phyloP scores from a whole-genome alignment of 371 early-diverging fungal species.

The Batrachochytrium dendrobatidis region DNA sequence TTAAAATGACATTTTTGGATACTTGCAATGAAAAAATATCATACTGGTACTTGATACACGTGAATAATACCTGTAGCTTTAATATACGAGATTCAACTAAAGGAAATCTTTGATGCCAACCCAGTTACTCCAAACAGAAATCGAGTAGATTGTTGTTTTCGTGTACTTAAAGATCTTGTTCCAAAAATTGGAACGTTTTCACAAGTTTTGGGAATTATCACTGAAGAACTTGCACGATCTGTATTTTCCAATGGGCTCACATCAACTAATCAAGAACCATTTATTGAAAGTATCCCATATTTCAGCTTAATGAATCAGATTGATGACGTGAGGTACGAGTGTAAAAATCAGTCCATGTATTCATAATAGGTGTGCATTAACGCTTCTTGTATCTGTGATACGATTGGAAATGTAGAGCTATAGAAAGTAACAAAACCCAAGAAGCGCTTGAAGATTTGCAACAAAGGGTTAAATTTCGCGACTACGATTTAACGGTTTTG shows the following conservation, averaged over 20 bases:
- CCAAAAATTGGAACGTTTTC: slow-evolving; percentile 22
- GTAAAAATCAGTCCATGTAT: neutral
- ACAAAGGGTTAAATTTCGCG: slow-evolving; percentile 39
- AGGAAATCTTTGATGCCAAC: slow-evolving; percentile 29
- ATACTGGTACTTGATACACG: too few species aligned
- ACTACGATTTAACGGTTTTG: slow-evolving; percentile 32
- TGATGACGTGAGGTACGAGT: slow-evolving; percentile 20
- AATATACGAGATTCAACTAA: slow-evolving; percentile 32
- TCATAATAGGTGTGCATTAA: neutral
- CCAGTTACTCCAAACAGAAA: slow-evolving; percentile 21
- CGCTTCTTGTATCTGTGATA: neutral
- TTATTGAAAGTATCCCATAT: slow-evolving; percentile 35
- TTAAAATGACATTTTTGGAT: too few species aligned
- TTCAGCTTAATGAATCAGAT: slow-evolving; percentile 23
- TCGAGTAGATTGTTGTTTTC: slow-evolving; percentile 22
- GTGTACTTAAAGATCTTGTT: slow-evolving; percentile 28
- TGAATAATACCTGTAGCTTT: slow-evolving; percentile 29
- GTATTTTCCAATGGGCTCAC: slow-evolving; percentile 35
- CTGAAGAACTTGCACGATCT: slow-evolving; percentile 28
- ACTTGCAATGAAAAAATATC: too few species aligned
- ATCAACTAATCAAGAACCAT: slow-evolving; percentile 18
- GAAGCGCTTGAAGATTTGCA: slow-evolving; percentile 25
- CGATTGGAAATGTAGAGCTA: too few species aligned
- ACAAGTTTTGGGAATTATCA: slow-evolving; percentile 17
- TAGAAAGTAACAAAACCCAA: slow-evolving; percentile 18